phyloP scores from a whole-genome alignment of 1,284 basidiomycete genomes.

The Cerioporus squamosus region DNA sequence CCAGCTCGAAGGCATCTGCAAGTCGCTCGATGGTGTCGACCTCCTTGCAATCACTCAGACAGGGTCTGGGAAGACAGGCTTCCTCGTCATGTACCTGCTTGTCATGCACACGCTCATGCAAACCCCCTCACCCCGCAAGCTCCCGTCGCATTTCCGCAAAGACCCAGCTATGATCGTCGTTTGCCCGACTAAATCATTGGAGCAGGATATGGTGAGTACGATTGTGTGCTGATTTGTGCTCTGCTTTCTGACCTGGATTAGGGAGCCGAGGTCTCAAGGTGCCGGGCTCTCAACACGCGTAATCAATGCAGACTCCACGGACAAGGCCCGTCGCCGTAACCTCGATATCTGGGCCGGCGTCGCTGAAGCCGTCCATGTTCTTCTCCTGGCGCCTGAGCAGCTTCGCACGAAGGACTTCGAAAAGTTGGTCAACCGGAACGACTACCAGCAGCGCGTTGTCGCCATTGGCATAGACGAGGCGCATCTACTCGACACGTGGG shows the following conservation, averaged over 20 bases:
- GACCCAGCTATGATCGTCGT: background rate
- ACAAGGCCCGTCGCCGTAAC: background rate
- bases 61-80: conserved; percentile 24
- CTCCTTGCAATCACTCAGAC: conserved; percentile 27
- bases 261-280: background rate
- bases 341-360: background rate
- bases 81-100: conserved; percentile 6
- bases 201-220: background rate
- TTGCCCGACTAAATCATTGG: background rate
- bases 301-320: background rate
- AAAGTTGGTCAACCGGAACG: background rate
- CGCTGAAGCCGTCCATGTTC: background rate
- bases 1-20: conserved; percentile 26
- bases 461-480: background rate
- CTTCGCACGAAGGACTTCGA: background rate
- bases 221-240: background rate
- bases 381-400: conserved; percentile 2
- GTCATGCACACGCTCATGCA: background rate
- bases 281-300: background rate
- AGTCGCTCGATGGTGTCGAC: conserved; percentile 23
- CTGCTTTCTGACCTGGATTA: background rate
- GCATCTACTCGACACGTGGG: background rate
- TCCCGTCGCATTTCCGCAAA: background rate
- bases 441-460: background rate
- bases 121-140: background rate